Evolutionary conservation across 441 rosid species (phyloP).

Genomic region (Viola pubescens): DNA sequence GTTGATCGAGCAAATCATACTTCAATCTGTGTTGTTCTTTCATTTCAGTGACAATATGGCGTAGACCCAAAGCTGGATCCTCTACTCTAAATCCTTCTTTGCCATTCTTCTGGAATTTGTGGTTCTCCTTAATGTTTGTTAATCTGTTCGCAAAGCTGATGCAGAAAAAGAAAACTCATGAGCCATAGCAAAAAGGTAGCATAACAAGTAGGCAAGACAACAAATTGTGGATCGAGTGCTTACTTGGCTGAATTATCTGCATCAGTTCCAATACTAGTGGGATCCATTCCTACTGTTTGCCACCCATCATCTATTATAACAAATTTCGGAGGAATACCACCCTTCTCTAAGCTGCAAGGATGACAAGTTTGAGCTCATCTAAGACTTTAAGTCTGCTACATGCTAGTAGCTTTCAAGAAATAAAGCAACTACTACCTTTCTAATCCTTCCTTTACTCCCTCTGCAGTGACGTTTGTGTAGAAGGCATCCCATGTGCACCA

Average conservation of each 20-base stretch:
- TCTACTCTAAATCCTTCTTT: conserved; percentile 42
- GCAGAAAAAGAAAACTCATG: conserved; percentile 6
- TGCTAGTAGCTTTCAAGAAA: background rate
- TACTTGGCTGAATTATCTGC: conserved; percentile 68
- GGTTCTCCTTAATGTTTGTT: conserved; percentile 49
- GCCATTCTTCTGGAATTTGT: conserved; percentile 56
- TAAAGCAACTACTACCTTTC: conserved; percentile 27
- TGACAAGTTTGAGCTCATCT: background rate
- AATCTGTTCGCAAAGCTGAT: conserved; percentile 53
- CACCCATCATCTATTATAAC: conserved; percentile 61
- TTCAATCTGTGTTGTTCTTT: conserved; percentile 40
- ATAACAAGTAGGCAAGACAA: background rate
- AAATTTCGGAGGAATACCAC: conserved; percentile 52
- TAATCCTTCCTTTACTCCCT: conserved; percentile 45
- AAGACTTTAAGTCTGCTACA: background rate
- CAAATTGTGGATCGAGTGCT: conserved; percentile 11
- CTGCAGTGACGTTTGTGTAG: conserved; percentile 46
- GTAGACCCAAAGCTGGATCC: conserved; percentile 46
- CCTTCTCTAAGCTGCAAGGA: conserved; percentile 38
- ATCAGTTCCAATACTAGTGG: conserved; percentile 24
- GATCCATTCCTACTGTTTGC: conserved; percentile 67
- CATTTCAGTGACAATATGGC: conserved; percentile 35
- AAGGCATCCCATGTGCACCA: conserved; percentile 78
- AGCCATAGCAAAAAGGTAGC: background rate
- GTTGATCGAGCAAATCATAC: conserved; percentile 6